Evolutionary conservation across 148 eudicot species (phyloP).

Genomic region (Rhododendron simsii): DNA sequence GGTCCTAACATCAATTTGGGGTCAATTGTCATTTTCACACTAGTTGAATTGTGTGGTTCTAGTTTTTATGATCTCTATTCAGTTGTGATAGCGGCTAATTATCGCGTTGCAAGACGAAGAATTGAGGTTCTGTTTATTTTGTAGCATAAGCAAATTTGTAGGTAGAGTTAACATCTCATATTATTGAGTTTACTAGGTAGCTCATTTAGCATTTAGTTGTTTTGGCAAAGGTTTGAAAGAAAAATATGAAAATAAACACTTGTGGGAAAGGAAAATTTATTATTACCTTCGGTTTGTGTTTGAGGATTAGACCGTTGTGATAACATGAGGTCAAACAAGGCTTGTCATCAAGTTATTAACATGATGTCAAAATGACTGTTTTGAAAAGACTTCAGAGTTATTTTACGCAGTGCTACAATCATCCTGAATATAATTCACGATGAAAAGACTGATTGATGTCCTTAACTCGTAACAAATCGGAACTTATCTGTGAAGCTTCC

Average conservation of each 20-base stretch:
- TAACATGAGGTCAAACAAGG: neutral
- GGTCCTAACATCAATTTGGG: neutral
- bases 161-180: neutral
- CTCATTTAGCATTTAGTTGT: neutral
- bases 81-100: neutral
- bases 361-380: neutral
- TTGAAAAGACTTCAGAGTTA: neutral
- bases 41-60: neutral
- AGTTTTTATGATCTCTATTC: neutral
- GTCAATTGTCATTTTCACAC: neutral
- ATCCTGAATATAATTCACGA: neutral
- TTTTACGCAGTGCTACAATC: neutral
- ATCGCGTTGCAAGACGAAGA: neutral
- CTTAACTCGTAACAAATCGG: neutral
- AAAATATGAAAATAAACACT: neutral
- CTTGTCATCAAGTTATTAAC: neutral
- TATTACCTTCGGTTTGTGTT: neutral
- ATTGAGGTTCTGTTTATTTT: neutral
- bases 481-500: neutral
- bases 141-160: neutral
- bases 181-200: neutral
- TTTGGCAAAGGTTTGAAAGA: neutral
- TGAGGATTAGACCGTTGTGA: neutral
- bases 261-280: neutral
- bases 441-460: neutral